Evolutionary conservation across 306 rosid genomes (phyloP).

Genomic region (Inga oerstediana): DNA sequence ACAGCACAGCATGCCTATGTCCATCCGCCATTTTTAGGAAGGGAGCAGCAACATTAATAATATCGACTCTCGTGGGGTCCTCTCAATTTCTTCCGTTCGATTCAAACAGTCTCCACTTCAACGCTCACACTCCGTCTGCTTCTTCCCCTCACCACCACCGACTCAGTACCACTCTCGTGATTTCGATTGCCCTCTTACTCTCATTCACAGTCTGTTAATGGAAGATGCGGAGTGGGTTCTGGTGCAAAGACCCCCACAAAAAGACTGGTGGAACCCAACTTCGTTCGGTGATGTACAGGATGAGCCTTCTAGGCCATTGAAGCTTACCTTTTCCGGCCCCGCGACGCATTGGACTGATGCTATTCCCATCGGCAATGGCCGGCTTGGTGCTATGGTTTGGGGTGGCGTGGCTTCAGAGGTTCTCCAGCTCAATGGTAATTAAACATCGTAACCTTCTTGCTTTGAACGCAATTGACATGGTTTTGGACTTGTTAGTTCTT

Average conservation of each 20-base stretch:
- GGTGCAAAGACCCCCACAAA: conserved; percentile 49
- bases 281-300: conserved; percentile 28
- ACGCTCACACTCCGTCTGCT: background rate
- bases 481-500: background rate
- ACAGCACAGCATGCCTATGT: background rate
- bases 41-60: background rate
- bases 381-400: conserved; percentile 95
- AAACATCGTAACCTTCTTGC: background rate
- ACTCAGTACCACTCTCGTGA: conserved; percentile 8
- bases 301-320: conserved; percentile 56
- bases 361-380: conserved; percentile 88
- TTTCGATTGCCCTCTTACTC: background rate
- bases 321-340: conserved; percentile 62
- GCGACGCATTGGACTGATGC: conserved; percentile 90
- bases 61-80: background rate
- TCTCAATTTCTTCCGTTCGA: background rate
- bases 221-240: conserved; percentile 58
- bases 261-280: conserved; percentile 61
- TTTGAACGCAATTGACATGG: background rate
- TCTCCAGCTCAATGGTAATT: conserved; percentile 87
- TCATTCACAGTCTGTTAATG: conserved; percentile 19
- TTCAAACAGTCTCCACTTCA: background rate
- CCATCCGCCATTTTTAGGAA: too few species aligned
- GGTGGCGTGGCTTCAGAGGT: conserved; percentile 74
- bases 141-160: conserved; percentile 16